A percentile compares a stretch with the other conserved stretches of the same genome.
Conservation (phyloP, 1,284 basidiomycete genomes). For the Leccinum griseonigrum region DNA sequence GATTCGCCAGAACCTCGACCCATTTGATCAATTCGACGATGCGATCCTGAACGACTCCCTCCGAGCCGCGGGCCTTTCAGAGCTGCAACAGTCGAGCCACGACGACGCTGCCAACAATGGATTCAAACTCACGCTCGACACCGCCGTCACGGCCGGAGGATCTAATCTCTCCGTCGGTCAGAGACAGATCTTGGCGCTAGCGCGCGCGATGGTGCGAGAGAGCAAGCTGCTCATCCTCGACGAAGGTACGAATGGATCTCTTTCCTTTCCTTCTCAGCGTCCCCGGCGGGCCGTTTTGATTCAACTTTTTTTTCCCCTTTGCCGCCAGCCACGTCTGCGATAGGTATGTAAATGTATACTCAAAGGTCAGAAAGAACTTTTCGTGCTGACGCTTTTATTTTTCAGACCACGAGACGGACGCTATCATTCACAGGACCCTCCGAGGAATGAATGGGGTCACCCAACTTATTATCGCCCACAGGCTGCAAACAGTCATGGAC, state of each 20-base stretch:
- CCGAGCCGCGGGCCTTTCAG: conserved; percentile 51
- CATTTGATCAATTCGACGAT: conserved; percentile 74
- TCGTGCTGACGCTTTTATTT: background rate
- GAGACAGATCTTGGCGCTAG: conserved; percentile 56
- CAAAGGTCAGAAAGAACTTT: background rate
- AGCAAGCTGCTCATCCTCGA: conserved; percentile 34
- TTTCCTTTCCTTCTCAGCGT: conserved; percentile 8
- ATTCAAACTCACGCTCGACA: conserved; percentile 21
- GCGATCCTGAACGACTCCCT: conserved; percentile 53
- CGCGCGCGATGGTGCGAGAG: conserved; percentile 34
- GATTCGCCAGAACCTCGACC: conserved; percentile 61
- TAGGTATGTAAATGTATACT: background rate
- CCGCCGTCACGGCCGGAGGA: conserved; percentile 55
- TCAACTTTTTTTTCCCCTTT: background rate
- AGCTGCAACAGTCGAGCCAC: conserved; percentile 43
- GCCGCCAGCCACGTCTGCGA: background rate
- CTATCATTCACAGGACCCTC: conserved; percentile 30
- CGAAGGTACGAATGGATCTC: conserved; percentile 25
- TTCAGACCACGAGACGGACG: conserved; percentile 31
- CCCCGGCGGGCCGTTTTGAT: background rate
- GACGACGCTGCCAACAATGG: background rate
- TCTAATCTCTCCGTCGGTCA: conserved; percentile 71
- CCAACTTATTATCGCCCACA: conserved; percentile 36
- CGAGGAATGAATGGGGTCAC: conserved; percentile 32
- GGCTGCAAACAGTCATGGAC: conserved; percentile 37